Percentiles rank a stretch among this genome's conserved stretches.
phyloP scores from a whole-genome alignment of 192 early-diverging fungal species.

The Coemansia erecta region DNA sequence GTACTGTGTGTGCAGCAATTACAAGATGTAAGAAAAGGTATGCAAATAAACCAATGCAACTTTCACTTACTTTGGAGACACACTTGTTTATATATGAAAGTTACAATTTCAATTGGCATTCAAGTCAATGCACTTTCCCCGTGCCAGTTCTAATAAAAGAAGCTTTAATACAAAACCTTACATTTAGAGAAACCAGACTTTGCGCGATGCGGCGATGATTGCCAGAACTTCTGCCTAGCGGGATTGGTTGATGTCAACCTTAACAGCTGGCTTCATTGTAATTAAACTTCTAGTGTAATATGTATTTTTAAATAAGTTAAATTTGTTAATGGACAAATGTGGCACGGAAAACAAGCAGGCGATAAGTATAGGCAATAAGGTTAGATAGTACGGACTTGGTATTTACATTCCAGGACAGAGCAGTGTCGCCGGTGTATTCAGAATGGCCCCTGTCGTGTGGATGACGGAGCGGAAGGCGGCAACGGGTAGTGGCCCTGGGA shows the following conservation, averaged over 20 bases:
- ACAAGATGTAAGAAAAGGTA: too few species aligned
- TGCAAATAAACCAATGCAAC: too few species aligned
- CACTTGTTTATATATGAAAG: too few species aligned
- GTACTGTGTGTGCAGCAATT: too few species aligned
- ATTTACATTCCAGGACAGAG: constrained; percentile 33
- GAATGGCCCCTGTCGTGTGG: constrained; percentile 13
- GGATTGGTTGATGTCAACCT: not conserved
- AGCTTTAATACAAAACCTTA: too few species aligned
- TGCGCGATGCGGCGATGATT: too few species aligned
- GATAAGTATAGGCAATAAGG: not conserved
- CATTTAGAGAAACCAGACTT: too few species aligned
- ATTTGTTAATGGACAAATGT: constrained; percentile 1
- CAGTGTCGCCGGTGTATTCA: constrained; percentile 3
- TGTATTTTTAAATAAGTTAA: too few species aligned
- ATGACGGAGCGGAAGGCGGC: constrained; percentile 1
- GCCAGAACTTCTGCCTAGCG: too few species aligned
- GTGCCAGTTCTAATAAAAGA: not conserved
- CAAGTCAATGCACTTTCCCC: not conserved
- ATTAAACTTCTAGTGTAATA: too few species aligned
- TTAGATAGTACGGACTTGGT: constrained; percentile 5
- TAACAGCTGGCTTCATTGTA: too few species aligned
- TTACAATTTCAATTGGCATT: not conserved
- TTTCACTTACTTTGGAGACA: too few species aligned
- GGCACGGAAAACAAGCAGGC: constrained; percentile 10
- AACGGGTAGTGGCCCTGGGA: constrained; percentile 11